These are phyloP conservation scores for Knoxia roxburghii DNA, from an alignment of 257 asterid species.

Conservation along the genomic window DNA sequence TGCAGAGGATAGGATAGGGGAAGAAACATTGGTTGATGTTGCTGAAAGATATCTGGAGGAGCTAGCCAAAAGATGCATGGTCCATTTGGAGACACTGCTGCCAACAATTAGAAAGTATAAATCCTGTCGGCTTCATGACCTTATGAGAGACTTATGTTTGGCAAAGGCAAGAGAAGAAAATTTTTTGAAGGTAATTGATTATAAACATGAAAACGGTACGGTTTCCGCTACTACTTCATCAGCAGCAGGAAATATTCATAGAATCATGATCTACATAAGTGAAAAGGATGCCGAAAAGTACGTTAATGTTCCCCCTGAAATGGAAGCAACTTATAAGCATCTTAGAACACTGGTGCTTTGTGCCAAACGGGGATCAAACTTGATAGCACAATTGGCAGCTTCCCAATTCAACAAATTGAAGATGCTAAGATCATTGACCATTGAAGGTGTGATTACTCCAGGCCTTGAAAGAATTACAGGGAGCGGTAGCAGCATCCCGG, in stretches of 20 bases:
- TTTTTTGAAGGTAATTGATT: not conserved
- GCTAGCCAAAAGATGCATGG: not conserved
- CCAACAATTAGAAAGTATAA: not conserved
- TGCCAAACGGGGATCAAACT: no score
- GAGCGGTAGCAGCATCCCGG: not conserved
- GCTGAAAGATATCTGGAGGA: conserved; percentile 2
- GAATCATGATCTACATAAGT: not conserved
- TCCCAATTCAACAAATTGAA: not conserved
- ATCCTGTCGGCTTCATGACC: conserved; percentile 11
- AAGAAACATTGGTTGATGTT: conserved; percentile 4
- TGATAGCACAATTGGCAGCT: not conserved
- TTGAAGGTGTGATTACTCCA: not conserved
- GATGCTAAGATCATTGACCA: conserved; percentile 3
- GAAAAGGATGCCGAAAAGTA: no score
- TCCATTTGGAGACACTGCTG: not conserved
- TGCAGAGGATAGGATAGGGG: not conserved
- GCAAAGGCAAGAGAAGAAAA: conserved; percentile 11
- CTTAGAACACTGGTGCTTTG: not conserved
- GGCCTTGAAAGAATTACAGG: not conserved
- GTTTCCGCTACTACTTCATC: no score
- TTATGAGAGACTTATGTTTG: conserved; percentile 8
- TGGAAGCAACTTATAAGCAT: not conserved
- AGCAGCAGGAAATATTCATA: not conserved
- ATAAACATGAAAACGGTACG: not conserved
- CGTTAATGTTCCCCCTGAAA: not conserved